Conservation (phyloP, 2,329 filamentous ascomycete species). For the Fusarium algeriense region DNA sequence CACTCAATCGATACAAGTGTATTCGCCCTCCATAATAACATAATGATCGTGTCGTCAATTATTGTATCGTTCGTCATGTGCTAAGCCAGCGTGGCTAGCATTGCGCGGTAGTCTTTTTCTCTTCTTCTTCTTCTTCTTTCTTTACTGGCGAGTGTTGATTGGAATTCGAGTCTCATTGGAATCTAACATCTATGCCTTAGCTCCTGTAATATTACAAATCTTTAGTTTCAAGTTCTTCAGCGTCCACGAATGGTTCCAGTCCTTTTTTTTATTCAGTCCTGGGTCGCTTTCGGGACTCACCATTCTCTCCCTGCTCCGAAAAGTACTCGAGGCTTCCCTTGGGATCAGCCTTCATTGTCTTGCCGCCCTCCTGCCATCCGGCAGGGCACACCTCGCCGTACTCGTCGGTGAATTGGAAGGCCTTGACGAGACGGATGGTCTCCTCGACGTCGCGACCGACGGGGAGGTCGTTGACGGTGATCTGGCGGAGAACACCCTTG, state of each 20-base stretch:
- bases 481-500: constrained; percentile 70
- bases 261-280: constrained; percentile 26
- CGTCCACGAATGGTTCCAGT: constrained; percentile 3
- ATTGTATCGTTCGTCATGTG: constrained; percentile 23
- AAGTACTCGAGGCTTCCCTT: constrained; percentile 66
- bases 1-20: background rate
- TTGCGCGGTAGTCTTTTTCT: background rate
- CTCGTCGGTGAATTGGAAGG: constrained; percentile 86
- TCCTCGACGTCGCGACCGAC: constrained; percentile 75
- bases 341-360: constrained; percentile 65
- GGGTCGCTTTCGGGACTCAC: constrained; percentile 41
- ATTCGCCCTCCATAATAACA: constrained; percentile 7
- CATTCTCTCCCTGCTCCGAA: constrained; percentile 41
- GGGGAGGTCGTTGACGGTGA: constrained; percentile 74
- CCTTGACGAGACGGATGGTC: constrained; percentile 73
- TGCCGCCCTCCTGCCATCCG: constrained; percentile 61
- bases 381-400: constrained; percentile 80
- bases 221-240: constrained; percentile 14
- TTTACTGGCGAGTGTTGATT: constrained; percentile 33
- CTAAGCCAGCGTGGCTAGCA: constrained; percentile 7
- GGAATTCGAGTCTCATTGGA: constrained; percentile 35
- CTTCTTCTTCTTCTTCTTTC: background rate
- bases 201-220: constrained; percentile 37
- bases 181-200: constrained; percentile 39
- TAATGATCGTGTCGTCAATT: constrained; percentile 23